These are phyloP conservation scores for Avicennia marina DNA, from an alignment of 257 asterid genomes.

Conservation along the genomic window DNA sequence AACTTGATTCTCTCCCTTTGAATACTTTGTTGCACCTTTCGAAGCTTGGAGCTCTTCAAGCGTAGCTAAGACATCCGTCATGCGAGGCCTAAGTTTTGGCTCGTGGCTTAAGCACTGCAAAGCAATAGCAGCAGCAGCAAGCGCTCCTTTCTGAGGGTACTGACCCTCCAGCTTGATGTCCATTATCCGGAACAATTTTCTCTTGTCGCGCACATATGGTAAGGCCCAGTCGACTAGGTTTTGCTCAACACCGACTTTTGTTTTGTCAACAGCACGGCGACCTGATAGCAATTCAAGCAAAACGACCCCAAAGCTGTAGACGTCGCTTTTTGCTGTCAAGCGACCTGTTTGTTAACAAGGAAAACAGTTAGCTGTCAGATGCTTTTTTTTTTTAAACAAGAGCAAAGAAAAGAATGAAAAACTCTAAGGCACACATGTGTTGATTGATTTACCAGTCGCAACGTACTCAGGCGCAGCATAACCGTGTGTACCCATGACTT, in stretches of 20 bases:
- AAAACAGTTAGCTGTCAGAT: background rate
- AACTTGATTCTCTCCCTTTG: constrained; percentile 20
- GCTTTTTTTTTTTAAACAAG: background rate
- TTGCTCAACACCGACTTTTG: constrained; percentile 50
- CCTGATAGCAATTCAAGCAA: constrained; percentile 66
- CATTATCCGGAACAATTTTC: constrained; percentile 67
- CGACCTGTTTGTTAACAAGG: constrained; percentile 43
- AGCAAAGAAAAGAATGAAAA: background rate
- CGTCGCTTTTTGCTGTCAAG: constrained; percentile 65
- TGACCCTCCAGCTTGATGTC: constrained; percentile 75
- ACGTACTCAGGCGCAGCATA: constrained; percentile 98
- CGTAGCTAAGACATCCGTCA: constrained; percentile 54
- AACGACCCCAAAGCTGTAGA: constrained; percentile 84
- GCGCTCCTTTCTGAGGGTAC: constrained; percentile 75
- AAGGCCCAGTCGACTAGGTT: constrained; percentile 81
- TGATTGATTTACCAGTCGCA: constrained; percentile 56
- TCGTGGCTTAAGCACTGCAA: constrained; percentile 54
- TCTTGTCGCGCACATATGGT: constrained; percentile 61
- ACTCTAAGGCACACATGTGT: background rate
- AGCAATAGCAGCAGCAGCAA: constrained; percentile 56
- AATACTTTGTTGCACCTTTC: constrained; percentile 26
- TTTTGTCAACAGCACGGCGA: constrained; percentile 57
- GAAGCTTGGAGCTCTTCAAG: constrained; percentile 64
- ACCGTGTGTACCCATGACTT: constrained; percentile 90
- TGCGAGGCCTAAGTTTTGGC: constrained; percentile 61